Base-by-base conservation (phyloP, 495 filamentous ascomycete genomes). In the Darksidea phi region DNA sequence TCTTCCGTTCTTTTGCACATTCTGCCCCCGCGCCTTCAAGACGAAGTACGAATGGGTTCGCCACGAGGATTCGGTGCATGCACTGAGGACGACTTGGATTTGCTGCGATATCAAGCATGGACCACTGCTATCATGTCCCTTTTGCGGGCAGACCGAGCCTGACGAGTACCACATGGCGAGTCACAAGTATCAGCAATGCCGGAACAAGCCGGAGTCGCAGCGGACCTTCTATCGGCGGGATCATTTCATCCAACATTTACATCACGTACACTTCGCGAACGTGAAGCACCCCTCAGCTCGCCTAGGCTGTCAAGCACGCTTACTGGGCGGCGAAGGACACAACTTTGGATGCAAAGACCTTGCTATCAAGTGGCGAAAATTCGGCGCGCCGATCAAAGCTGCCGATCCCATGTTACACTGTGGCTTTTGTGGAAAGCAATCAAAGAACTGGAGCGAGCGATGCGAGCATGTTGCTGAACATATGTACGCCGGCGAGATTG, bases 1-100 rank as follows among this genome's bases (percentile, higher is more conserved):
- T n/a, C 38, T 57, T 6, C 45, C 58, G 13, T 67, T 59, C 43
- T 67, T 61, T 47, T 67, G 65, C 46, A 67, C 65, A 6, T 67
- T 67, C 28, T 67, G 65, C 25, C 49, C 46, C 2, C 43, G 48
- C 4, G 46, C 54, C 11, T 63, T 59, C 45, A 56, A 49, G 24
- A 54, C 54, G 7, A 67, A 67, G 41, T 67, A 59, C 34, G 65
- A 67, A 47, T 67, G 65, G 65, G 52, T 51, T 18, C 59, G 59
- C n/a, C 65, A 67, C 23, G 65, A 67, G 38, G 54, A 63, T 13
- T 54, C 59, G 12, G 64, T 67, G n/a, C 65, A 67, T 26, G 57
- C 60, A 15, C 56, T 62, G 6, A 49, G 54, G 12, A 66, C 49
- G 34, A 63, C 54, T 6, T 67, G 60, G 59, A 57, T 60, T 24